phyloP scores from a whole-genome alignment of 257 asterid genomes.

The Ophiorrhiza pumila region DNA sequence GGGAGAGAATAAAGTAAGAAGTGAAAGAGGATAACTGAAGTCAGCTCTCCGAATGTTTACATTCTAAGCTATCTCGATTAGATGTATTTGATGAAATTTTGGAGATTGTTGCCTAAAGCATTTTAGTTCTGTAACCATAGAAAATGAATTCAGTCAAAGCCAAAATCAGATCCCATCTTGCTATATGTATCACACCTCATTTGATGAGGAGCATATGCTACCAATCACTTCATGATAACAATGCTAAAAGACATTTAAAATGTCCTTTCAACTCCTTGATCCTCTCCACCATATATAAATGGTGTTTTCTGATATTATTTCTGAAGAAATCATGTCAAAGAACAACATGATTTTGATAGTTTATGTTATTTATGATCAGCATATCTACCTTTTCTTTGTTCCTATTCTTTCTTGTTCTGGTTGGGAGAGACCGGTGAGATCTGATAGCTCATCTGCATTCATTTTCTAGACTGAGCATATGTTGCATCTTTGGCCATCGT shows the following conservation, averaged over 20 bases:
- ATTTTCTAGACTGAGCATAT: background rate
- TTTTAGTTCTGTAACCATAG: background rate
- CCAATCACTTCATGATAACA: background rate
- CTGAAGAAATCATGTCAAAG: background rate
- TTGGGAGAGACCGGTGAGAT: background rate
- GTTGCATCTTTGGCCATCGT: background rate
- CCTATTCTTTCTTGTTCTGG: background rate
- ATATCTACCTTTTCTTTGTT: background rate
- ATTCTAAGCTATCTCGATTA: background rate
- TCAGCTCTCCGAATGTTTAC: background rate
- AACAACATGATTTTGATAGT: background rate
- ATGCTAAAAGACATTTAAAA: background rate
- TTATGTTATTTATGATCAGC: background rate
- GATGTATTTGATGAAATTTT: background rate
- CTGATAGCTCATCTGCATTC: background rate
- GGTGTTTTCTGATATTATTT: background rate
- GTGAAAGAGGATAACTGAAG: background rate
- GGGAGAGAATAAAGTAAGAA: background rate
- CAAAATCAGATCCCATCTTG: background rate
- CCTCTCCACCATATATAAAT: background rate
- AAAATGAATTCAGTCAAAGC: background rate
- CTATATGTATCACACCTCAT: background rate
- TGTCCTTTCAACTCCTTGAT: slow-evolving; percentile 8
- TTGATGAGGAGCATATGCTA: background rate
- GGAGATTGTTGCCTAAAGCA: background rate